Base-by-base conservation (phyloP, 1,284 basidiomycete species). In the Kalmanozyma brasiliensis region DNA sequence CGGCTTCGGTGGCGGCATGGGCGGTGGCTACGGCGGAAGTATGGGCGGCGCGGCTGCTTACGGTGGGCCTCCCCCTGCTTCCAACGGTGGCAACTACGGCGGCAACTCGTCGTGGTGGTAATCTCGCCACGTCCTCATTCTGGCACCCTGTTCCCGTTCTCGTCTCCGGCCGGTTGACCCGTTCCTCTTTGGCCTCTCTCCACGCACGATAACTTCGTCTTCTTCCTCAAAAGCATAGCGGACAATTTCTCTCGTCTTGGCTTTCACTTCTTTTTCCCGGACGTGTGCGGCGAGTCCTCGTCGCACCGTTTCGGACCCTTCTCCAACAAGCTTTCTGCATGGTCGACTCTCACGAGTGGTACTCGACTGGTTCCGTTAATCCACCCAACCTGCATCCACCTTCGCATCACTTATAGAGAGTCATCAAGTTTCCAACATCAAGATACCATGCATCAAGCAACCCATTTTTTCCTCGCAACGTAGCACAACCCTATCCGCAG, bases 71-170 rank as follows among this genome's bases (percentile, higher is more conserved):
- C 69, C 68, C 44, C 68, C 68, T 43, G 68, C 68, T 32, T 66
- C 64, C 38, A 63, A 60, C 38, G 69, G 69, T 23, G 69, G 69
- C 44, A 66, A 56, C 63, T 72, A 72, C 55, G 69, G 69, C 52
- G 69, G 69, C 43, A 62, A 62, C 51, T 55, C 59, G 20, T 72
- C 63, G 35, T 72, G 69, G 69, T 72, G 64, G 67, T 70, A 57
- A 58, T 24, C 36, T n/a, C 7, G 2, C 33, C 16, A 30, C 19
- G 8, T 3, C 24, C 5, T 22, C 6, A 29, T n/a, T n/a, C n/a
- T n/a, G n/a, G n/a, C n/a, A n/a, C 20, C 36, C 32, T 33, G 16
- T 37, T 42, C 30, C 53, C 24, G 11, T 41, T 33, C 35, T 23
- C 37, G 11, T 16, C 19, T 41, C 19, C n/a, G 45, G 37, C 37